phyloP scores from a whole-genome alignment of 441 rosid genomes.

The Pelargonium australe region DNA sequence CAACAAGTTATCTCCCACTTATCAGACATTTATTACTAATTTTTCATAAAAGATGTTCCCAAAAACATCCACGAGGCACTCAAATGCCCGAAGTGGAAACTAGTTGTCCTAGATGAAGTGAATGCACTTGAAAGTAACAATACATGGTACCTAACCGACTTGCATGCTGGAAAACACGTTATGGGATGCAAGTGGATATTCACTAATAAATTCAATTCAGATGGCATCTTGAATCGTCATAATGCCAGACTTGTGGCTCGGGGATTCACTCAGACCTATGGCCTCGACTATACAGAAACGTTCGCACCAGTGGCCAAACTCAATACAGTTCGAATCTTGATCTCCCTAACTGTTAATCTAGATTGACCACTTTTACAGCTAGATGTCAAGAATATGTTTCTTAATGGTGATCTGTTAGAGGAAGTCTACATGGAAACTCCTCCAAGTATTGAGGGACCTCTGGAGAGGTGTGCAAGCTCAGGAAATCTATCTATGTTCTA shows the following conservation, averaged over 20 bases:
- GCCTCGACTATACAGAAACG: background rate
- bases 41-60: background rate
- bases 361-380: background rate
- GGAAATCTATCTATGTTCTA: background rate
- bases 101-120: background rate
- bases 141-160: background rate
- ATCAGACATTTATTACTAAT: background rate
- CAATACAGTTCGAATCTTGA: background rate
- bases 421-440: background rate
- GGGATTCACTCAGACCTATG: background rate
- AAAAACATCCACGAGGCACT: background rate
- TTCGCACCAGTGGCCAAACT: background rate
- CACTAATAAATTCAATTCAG: background rate
- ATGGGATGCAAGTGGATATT: background rate
- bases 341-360: background rate
- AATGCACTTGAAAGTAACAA: background rate
- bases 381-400: background rate
- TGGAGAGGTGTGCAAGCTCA: background rate
- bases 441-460: background rate
- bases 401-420: background rate
- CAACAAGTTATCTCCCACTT: background rate
- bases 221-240: background rate
- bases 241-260: background rate
- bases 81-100: background rate
- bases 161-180: background rate